Evolutionary conservation across 2,329 filamentous ascomycete genomes (phyloP), one percentile per base, ranked within the genome.

Genomic region (Talaromyces sp.): DNA sequence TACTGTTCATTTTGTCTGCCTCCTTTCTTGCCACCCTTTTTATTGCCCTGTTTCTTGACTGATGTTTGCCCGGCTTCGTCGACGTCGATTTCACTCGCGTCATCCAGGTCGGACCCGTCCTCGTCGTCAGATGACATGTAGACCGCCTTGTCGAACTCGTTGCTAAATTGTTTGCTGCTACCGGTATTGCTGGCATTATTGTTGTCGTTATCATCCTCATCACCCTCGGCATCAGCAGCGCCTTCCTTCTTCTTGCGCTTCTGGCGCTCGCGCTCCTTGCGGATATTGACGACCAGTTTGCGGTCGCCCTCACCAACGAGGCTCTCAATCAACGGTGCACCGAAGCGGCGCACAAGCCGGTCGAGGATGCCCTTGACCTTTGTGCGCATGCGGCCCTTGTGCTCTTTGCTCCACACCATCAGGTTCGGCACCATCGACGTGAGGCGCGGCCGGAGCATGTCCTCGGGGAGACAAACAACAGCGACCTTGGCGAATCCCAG

Each of bases 301-400:
- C 87, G 87, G 77, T 97, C 94, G 27, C 86, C 86, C 70, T 96
- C 91, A 3, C 93, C 94, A 62, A 91, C 93, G 74, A 90, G 83
- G 66, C 86, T 85, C 76, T 95, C 91, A 12, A 99, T 85, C 33
- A 86, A 77, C 2, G 94, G 89, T 53, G 90, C 89, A 55, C 95
- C 93, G 72, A 97, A 98, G 61, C 94, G 87, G 55, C 94, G 87
- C 27, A 98, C 89, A 84, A 97, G 92, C 58, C 95, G 87, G 79
- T 99, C 95, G 16, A 99, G 81, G 65, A 99, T 98, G 72, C 97
- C 93, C 86, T 97, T 98, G 68, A 99, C 93, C 81, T 98, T 99
- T 56, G 91, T 89, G 71, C 94, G 92, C 80, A 99, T 95, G 73
- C 96, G 92, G 12, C 92, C 92, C 80, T 98, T 98, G 82, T 99